Evolutionary conservation across 345 rosid genomes (phyloP), one percentile per base, ranked within the genome.

Genomic region (Atalantia buxifolia): DNA sequence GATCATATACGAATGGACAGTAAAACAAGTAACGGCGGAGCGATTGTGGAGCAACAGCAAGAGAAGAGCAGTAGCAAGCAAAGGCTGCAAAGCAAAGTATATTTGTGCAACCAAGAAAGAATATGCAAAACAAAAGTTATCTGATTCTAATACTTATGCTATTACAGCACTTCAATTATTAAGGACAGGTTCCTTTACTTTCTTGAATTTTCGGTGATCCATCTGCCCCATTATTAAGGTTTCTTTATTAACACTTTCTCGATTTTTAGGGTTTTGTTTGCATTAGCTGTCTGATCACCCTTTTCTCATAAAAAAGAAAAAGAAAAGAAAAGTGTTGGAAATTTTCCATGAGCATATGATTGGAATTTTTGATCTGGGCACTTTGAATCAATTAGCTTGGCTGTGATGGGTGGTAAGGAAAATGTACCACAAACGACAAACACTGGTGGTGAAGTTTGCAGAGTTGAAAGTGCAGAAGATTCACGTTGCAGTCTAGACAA

Each of bases 391-490:
- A 18, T 53, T 16, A 18, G 57, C 7, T 53, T 35, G 83, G 78
- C 65, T 82, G 78, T 82, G 82, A 95, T 92, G 99, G 87, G 84
- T 81, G 87, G 84, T 81, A 87, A 90, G 85, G 94, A 92, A 77
- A 86, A 75, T 83, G 72, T 74, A 45, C 82, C 90, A 65, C 91
- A 78, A 61, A 80, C 89, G 13, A 81, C 89, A 19, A 72, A 81
- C 24, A 77, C 71, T 76, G 76, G 78, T 82, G 78, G 82, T 80
- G 89, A 87, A 40, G 74, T 66, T 77, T 71, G 56, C 76, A 83
- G 84, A 35, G 84, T 85, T 78, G 89, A 83, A 75, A 84, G 66
- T 81, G 89, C 85, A 60, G 88, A 90, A 22, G 69, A 72, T 28
- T 86, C 92, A 3, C 88, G 85, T 45, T 77, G 73, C 73, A 93